Base-by-base conservation (phyloP, 1,284 basidiomycete species). In the Malassezia dermatis region DNA sequence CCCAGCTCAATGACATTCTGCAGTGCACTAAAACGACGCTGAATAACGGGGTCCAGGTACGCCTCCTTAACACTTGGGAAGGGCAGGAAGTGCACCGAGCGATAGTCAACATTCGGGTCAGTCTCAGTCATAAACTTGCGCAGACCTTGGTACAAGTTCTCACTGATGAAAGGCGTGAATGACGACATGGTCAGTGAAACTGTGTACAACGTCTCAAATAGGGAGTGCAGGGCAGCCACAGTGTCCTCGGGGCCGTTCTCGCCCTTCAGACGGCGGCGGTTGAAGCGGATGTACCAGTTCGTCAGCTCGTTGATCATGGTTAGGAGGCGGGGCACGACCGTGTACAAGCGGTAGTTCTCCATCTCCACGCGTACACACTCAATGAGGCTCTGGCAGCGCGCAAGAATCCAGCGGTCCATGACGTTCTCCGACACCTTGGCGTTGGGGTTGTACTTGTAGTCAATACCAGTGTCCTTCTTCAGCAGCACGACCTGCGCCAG, bases 261-360 rank as follows among this genome's bases (percentile, higher is more conserved):
- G 44, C 94, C 94, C 80, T 99, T 99, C 57, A 99, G 79, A 27
- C 94, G 83, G 63, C 85, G 85, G 54, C 94, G 84, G 78, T 98
- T 99, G 81, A 98, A 98, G 51, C 94, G 89, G 70, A 98, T 98
- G 78, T 99, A 98, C 91, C 93, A 96, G 76, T 99, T 99, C 44
- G 94, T 99, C 57, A 98, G 80, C 76, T 98, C 94, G 66, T 94
- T 89, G 43, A 99, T 82, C 59, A 98, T 83, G 62, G 88, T 86
- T 54, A 96, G 80, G 51, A 98, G 79, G 27, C 88, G 83, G n/a
- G 90, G 89, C 58, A 95, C 89, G 77, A 98, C 88, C 56, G 90
- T 96, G 77, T 98, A 98, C n/a, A 99, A 81, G 54, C 91, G 82
- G 78, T 98, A 99, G 11, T 90, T 80, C 13, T 85, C 85, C 94